Evolutionary conservation across 1,139 yeast species (phyloP), one percentile per base, ranked within the genome.

Genomic region (Saccharomyces hybrid): DNA sequence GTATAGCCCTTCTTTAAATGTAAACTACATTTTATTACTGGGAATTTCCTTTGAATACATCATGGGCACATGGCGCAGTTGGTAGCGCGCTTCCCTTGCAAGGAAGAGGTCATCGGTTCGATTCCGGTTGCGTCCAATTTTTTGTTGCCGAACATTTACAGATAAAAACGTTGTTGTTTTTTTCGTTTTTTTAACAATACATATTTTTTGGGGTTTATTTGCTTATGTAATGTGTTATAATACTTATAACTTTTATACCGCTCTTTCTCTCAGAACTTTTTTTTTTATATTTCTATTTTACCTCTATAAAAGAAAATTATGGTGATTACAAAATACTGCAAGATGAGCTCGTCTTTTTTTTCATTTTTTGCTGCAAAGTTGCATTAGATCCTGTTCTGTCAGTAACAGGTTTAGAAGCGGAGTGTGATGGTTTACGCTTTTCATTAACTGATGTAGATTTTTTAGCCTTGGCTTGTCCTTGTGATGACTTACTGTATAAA

Each of bases 1-100:
- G 32, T 29, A 29, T 29, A 29, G 32, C n/a, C 32, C 21, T 21
- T 29, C 12, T 29, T 29, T 4, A 2, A 9, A 12, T 1, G 32
- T 4, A 29, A 29, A 6, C 7, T 29, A 29, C 2, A 29, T 9
- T 29, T 29, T 4, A 4, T 6, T 29, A 4, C 32, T 3, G 32
- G 1, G 2, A 29, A 29, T 8, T 1, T 9, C 9, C 12, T 31
- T 11, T 31, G n/a, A 31, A 9, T 31, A 31, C 14, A 31, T 41
- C 2, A n/a, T 51, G 87, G 87, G 87, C 86, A 85, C 81, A 85
- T 82, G 86, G 87, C 87, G 86, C 79, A 82, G 87, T 82, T 81
- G 87, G 87, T 82, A 82, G 87, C 86, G 87, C 87, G 86, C 79
- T 31, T 83, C 81, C 87, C 82, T 82, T 80, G 87, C 87, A 82